Percentiles rank a stretch among this genome's conserved stretches.
These are phyloP conservation scores for Suillus cothurnatus DNA, from an alignment of 768 basidiomycete genomes.

Conservation along the genomic window DNA sequence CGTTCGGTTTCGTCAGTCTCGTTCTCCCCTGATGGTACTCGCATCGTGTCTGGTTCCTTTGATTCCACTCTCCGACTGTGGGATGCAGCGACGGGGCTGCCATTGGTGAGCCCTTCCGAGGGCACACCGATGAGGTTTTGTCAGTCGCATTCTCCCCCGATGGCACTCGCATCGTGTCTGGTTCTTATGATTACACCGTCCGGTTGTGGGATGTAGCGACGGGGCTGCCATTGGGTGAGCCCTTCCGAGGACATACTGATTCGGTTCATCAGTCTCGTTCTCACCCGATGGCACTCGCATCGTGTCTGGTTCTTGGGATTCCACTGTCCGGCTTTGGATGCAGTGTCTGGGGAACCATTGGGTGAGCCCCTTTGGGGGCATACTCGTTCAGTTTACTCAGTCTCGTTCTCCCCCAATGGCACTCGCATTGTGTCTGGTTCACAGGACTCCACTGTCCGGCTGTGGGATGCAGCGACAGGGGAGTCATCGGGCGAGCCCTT, in stretches of 20 bases:
- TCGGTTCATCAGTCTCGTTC: conserved; percentile 19
- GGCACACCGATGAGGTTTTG: conserved; percentile 3
- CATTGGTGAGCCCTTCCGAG: conserved; percentile 4
- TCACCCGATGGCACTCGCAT: conserved; percentile 20
- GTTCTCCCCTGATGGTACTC: conserved; percentile 15
- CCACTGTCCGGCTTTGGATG: conserved; percentile 20
- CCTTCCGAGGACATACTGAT: conserved; percentile 16
- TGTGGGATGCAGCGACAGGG: conserved; percentile 17
- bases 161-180: conserved; percentile 15
- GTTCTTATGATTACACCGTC: conserved; percentile 5
- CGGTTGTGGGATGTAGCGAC: conserved; percentile 13
- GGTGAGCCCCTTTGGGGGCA: not conserved
- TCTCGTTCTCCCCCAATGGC: conserved; percentile 7
- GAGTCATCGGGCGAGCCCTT: conserved; percentile 15
- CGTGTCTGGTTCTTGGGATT: conserved; percentile 20
- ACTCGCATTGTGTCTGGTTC: conserved; percentile 2
- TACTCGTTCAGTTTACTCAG: not conserved
- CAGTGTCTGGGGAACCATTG: not conserved
- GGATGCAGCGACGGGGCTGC: conserved; percentile 6
- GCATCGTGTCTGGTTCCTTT: conserved; percentile 10
- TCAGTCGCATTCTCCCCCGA: conserved; percentile 19
- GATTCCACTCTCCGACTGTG: conserved; percentile 18
- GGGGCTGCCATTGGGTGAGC: not conserved
- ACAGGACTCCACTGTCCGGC: not conserved
- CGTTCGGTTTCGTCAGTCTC: conserved; percentile 5